Conservation (phyloP, 2,329 filamentous ascomycete species). For the Ascochyta pisi region DNA sequence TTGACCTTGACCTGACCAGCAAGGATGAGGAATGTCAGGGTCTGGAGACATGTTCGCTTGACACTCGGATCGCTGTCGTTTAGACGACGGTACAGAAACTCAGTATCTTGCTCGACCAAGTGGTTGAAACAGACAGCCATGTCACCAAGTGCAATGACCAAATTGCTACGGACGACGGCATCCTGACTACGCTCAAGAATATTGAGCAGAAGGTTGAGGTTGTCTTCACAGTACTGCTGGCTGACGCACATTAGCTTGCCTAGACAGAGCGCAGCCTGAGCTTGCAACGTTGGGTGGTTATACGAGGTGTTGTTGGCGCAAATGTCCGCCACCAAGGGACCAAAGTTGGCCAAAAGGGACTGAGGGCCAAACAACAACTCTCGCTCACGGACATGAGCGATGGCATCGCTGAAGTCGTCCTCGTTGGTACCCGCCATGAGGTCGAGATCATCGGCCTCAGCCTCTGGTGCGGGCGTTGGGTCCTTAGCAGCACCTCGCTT, state of each 20-base stretch:
- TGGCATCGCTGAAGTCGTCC: conserved; percentile 88
- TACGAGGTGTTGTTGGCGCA: conserved; percentile 92
- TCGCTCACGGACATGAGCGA: conserved; percentile 82
- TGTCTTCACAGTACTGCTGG: conserved; percentile 92
- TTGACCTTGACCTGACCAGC: conserved; percentile 99
- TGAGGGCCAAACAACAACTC: conserved; percentile 83
- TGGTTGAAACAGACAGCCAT: conserved; percentile 99
- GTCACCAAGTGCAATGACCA: conserved; percentile 94
- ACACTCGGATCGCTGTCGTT: conserved; percentile 89
- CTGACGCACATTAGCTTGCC: conserved; percentile 99
- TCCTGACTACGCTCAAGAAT: conserved; percentile 96
- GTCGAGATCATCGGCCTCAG: conserved; percentile 83
- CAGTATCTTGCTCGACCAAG: conserved; percentile 97
- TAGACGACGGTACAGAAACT: conserved; percentile 92
- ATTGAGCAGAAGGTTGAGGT: conserved; percentile 91
- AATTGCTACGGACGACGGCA: conserved; percentile 91
- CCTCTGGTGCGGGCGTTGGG: conserved; percentile 61
- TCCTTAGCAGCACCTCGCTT: conserved; percentile 50
- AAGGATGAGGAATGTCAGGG: conserved; percentile 93
- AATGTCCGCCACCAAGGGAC: conserved; percentile 88
- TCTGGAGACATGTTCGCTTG: conserved; percentile 98
- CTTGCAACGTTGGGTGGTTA: conserved; percentile 86
- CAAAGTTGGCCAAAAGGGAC: conserved; percentile 88
- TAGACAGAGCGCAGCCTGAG: conserved; percentile 89
- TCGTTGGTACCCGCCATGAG: conserved; percentile 96